Conservation (phyloP, 1,284 basidiomycete genomes). For the Takashimella koratensis region DNA sequence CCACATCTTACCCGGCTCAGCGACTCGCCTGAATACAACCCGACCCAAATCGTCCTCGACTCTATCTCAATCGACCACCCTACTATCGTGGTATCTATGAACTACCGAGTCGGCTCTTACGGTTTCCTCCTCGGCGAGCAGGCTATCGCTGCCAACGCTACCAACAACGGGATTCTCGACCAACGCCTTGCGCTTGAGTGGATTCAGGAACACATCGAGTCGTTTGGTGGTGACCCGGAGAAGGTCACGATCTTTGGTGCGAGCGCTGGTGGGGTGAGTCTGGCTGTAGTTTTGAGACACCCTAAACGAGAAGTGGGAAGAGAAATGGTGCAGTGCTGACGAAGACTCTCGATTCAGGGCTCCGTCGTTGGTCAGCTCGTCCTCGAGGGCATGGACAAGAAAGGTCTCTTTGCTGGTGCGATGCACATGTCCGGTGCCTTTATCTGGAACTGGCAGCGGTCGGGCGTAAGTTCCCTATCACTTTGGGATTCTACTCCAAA, state of each 20-base stretch:
- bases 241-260: conserved; percentile 55
- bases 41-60: conserved; percentile 6
- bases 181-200: conserved; percentile 40
- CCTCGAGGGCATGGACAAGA: conserved; percentile 63
- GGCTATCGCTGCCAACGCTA: conserved; percentile 53
- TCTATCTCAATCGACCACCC: conserved; percentile 39
- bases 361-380: conserved; percentile 76
- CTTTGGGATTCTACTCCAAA: too few species aligned
- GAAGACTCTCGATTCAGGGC: too few species aligned
- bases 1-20: too few species aligned
- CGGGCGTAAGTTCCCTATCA: too few species aligned
- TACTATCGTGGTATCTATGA: conserved; percentile 58
- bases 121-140: conserved; percentile 52
- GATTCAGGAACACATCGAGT: conserved; percentile 37
- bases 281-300: too few species aligned
- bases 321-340: too few species aligned
- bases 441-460: too few species aligned
- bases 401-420: too few species aligned
- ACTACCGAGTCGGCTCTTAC: conserved; percentile 54
- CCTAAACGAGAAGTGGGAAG: too few species aligned
- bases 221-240: conserved; percentile 43
- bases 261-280: conserved; percentile 61
- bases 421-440: too few species aligned
- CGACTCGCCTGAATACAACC: too few species aligned
- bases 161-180: conserved; percentile 54